A percentile compares a stretch with the other conserved stretches of the same genome.
phyloP scores from a whole-genome alignment of 2,329 filamentous ascomycete species.

The Aspergillus melleus region DNA sequence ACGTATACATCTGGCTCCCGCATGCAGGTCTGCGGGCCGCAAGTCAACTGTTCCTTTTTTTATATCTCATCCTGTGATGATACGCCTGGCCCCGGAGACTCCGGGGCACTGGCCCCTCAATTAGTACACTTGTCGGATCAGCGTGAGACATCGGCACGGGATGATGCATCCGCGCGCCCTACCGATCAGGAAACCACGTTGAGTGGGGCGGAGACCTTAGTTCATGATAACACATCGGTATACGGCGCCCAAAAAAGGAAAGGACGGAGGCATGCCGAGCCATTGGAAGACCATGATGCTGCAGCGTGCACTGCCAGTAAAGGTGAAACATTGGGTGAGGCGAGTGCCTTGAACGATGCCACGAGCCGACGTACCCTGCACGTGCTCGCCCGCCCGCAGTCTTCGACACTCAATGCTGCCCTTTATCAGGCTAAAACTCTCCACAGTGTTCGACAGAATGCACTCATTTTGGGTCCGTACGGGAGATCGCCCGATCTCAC shows the following conservation, averaged over 20 bases:
- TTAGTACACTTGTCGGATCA: too few relatives aligned
- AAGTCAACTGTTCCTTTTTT: background rate
- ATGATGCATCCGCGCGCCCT: too few relatives aligned
- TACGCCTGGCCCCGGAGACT: too few relatives aligned
- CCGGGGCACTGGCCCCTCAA: too few relatives aligned
- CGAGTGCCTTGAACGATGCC: background rate
- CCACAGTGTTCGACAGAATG: background rate
- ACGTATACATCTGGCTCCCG: background rate
- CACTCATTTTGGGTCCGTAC: conserved; percentile 1
- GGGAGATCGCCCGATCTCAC: conserved; percentile 1
- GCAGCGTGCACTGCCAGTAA: background rate
- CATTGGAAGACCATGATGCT: background rate
- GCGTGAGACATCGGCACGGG: too few relatives aligned
- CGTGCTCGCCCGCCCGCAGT: conserved; percentile 5
- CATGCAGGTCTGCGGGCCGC: background rate
- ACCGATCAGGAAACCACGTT: too few relatives aligned
- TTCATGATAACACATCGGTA: background rate
- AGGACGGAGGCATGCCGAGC: background rate
- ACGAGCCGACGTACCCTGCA: background rate
- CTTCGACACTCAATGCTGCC: background rate
- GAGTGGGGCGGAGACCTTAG: too few relatives aligned
- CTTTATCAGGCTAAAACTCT: background rate
- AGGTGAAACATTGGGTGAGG: background rate
- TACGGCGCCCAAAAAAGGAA: background rate
- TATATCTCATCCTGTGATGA: background rate